A percentile compares a stretch with the other conserved stretches of the same genome.
phyloP scores from a whole-genome alignment of 164 flowering plant genomes.

The Magnolia changhungtana region DNA sequence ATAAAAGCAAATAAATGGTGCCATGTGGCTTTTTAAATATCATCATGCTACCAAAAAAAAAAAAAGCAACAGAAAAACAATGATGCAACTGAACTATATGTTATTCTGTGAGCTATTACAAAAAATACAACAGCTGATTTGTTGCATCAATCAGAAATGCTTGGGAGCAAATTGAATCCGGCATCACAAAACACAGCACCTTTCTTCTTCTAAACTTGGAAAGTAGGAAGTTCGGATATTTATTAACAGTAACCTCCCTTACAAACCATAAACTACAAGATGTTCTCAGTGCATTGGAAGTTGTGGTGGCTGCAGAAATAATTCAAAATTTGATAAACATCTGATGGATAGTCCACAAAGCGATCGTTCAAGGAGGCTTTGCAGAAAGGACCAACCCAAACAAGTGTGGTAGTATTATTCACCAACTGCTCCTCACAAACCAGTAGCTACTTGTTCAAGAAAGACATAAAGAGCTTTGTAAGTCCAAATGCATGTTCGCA shows the following conservation, averaged over 20 bases:
- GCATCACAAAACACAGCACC: not conserved
- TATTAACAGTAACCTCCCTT: not conserved
- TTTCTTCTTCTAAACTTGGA: too few relatives aligned
- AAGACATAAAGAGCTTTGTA: too few relatives aligned
- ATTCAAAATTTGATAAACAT: not conserved
- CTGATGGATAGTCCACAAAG: not conserved
- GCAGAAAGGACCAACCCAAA: too few relatives aligned
- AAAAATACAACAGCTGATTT: too few relatives aligned
- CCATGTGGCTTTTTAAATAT: too few relatives aligned
- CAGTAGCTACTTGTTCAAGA: too few relatives aligned
- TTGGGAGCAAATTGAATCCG: too few relatives aligned
- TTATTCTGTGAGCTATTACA: not conserved
- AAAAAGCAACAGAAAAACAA: not conserved
- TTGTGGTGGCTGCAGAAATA: not conserved
- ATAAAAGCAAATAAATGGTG: too few relatives aligned
- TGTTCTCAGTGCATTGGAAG: not conserved
- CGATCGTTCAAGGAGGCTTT: not conserved
- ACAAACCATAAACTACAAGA: not conserved
- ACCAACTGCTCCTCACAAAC: too few relatives aligned
- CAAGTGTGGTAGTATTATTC: too few relatives aligned
- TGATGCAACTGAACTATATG: not conserved
- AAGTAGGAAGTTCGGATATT: not conserved
- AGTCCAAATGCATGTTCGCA: too few relatives aligned
- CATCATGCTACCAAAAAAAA: not conserved
- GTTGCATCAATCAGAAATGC: too few relatives aligned